Evolutionary conservation across 805 yeast genomes (phyloP).

Genomic region (Lipomyces orientalis): DNA sequence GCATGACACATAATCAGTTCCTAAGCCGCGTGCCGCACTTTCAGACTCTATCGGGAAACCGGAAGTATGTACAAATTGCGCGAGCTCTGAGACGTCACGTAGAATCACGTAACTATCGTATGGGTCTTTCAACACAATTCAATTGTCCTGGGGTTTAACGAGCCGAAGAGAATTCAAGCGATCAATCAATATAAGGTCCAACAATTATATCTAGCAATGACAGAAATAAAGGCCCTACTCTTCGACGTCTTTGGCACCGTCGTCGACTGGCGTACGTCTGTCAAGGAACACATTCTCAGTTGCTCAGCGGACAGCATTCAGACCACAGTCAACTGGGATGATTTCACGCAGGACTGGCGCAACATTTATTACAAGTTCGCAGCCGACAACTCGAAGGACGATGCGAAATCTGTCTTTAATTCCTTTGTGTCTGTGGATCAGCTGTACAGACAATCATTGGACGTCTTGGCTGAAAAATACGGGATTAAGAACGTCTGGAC

Average conservation of each 20-base stretch:
- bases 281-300: constrained; percentile 11
- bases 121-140: no score
- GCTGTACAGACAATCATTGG: constrained; percentile 20
- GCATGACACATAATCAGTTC: no score
- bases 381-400: constrained; percentile 6
- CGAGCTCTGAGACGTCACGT: no score
- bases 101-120: no score
- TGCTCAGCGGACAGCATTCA: constrained; percentile 6
- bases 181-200: neutral
- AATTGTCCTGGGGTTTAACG: no score
- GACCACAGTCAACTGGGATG: constrained; percentile 25
- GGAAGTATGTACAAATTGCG: no score
- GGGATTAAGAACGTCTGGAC: constrained; percentile 17
- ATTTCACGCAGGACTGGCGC: constrained; percentile 31
- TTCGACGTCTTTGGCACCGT: constrained; percentile 37
- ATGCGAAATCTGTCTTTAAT: neutral
- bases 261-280: constrained; percentile 35
- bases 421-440: constrained; percentile 28
- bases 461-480: constrained; percentile 18
- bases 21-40: no score
- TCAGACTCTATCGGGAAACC: no score
- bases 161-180: no score
- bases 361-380: constrained; percentile 25
- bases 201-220: constrained; percentile 4
- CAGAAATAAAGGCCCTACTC: constrained; percentile 26